Base-by-base conservation (phyloP, 352 stramenopile genomes). In the Salisapilia sapeloensis region DNA sequence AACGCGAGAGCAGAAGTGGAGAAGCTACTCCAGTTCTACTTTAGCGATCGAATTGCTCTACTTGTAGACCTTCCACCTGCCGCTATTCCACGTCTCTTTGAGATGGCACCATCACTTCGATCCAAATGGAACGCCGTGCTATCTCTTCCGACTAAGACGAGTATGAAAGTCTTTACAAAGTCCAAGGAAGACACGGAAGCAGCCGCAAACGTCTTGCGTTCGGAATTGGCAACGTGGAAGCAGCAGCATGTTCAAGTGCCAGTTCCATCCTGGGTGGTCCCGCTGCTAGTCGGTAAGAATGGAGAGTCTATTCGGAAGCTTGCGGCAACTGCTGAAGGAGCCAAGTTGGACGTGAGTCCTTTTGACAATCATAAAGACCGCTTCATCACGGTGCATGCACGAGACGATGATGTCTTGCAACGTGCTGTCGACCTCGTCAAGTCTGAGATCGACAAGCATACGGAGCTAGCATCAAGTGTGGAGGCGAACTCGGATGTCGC, bases 241-340 rank as follows among this genome's bases (percentile, higher is more conserved):
- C 64, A 76, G 35, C 64, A 81, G 31, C 62, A 82, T 35, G 44
- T 80, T 1, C 62, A 81, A 29, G 15, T 86, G n/a, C 37, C 53
- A 2, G 52, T 86, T 29, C 42, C 58, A 22, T 42, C 50, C 9
- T 86, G 69, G 62, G 42, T 86, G 17, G 60, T 80, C 15, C 71
- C 71, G 1, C 51, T 78, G 16, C 42, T 86, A 4, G 49, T 86
- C 9, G 71, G 71, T 23, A 79, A 79, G 35, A 83, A 54, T 40
- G 71, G 71, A 24, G 71, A 86, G 29, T 72, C 59, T 10, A 86
- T 86, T 40, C 76, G 79, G 49, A 76, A 75, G 41, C 54, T 86
- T 4, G 58, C 52, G 21, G 38, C 57, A 2, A 56, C 81, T 31
- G 63, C 54, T 44, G 67, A 75, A 29, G 43, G 47, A 11, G 59